phyloP scores from a whole-genome alignment of 257 asterid species.

The Mentha longifolia region DNA sequence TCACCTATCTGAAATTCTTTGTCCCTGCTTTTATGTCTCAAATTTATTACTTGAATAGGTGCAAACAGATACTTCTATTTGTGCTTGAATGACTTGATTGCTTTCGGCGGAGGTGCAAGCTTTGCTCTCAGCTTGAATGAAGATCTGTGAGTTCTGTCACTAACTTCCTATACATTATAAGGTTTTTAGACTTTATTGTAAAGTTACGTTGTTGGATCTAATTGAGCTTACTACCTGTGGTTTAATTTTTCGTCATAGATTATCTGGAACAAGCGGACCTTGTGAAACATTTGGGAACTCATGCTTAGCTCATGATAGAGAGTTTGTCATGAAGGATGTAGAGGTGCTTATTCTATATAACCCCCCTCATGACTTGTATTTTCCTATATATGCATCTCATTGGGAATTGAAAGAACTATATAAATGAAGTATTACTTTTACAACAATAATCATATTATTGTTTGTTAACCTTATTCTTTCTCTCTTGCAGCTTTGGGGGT shows the following conservation, averaged over 20 bases:
- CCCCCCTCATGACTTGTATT: neutral
- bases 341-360: conserved; percentile 57
- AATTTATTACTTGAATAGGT: conserved; percentile 50
- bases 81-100: conserved; percentile 88
- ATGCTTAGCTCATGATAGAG: conserved; percentile 84
- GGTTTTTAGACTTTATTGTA: too few species aligned
- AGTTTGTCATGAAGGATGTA: conserved; percentile 77
- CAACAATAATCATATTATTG: neutral
- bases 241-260: conserved; percentile 43
- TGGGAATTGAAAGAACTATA: neutral
- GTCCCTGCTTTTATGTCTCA: neutral
- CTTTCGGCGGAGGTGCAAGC: conserved; percentile 92
- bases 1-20: neutral
- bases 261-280: conserved; percentile 88
- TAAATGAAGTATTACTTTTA: neutral
- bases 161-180: too few species aligned
- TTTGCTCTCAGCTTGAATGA: conserved; percentile 83
- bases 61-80: conserved; percentile 83
- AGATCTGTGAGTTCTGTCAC: conserved; percentile 71
- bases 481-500: conserved; percentile 90
- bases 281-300: conserved; percentile 92
- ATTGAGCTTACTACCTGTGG: neutral
- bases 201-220: neutral
- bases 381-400: neutral
- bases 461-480: conserved; percentile 9